Evolutionary conservation across 331 rosid species (phyloP), one percentile per base, ranked within the genome.

Genomic region (Malus hybrid): DNA sequence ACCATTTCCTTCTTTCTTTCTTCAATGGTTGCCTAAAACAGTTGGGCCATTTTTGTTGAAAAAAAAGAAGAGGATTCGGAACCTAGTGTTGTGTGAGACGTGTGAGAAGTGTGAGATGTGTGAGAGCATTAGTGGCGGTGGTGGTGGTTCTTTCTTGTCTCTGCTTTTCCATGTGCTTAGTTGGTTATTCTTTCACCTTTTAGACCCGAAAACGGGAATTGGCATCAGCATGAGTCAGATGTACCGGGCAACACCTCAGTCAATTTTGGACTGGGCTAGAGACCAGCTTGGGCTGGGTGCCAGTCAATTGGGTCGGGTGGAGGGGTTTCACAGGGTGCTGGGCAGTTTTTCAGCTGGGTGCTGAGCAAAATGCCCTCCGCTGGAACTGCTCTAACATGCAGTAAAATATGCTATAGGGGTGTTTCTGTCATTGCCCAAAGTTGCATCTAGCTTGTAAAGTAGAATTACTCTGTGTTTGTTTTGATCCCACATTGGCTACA

Each of bases 91-190:
- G 57, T 72, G 68, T 24, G 24, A 24, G 24, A 24, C 24, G 24
- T 24, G 24, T 24, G 24, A 24, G 24, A 24, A 24, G 24, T 24
- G 24, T 24, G 24, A 60, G 55, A 20, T 60, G 68, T 72, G 68
- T 72, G 70, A 61, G 71, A 76, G 82, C 75, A 77, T 70, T 73
- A 75, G 78, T 79, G 69, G 72, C 54, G 50, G 83, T 55, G 77
- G 81, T 67, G 85, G 86, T 81, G 77, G 60, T 18, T 18, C 6
- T 34, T 36, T 81, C 76, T 82, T 27, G 33, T 82, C 74, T 56
- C 67, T 76, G 76, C 64, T 84, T 85, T 27, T 81, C 88, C 92
- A 84, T 90, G 87, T 88, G 89, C 84, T 77, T 72, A 28, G 78
- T 82, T 79, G 77, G 82, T 71, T 65, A 57, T 85, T 59, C 13